Evolutionary conservation across 164 flowering plant species (phyloP).

Genomic region (Stephania yunnanensis): DNA sequence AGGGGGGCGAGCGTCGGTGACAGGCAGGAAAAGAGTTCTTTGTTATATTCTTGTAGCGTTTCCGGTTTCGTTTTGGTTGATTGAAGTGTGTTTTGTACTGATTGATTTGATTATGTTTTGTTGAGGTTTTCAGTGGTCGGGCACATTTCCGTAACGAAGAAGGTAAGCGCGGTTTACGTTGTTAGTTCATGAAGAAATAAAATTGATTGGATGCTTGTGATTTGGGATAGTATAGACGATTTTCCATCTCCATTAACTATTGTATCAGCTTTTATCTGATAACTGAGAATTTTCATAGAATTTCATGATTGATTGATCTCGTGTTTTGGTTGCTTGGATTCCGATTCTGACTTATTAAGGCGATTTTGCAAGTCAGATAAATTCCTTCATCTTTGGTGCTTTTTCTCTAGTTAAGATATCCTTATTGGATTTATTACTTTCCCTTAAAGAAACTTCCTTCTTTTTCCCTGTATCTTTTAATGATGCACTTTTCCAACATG

Average conservation of each 20-base stretch:
- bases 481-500: too few relatives aligned
- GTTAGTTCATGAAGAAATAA: neutral
- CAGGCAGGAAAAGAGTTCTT: constrained; percentile 39
- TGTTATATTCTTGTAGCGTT: neutral
- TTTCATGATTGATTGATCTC: too few relatives aligned
- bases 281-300: too few relatives aligned
- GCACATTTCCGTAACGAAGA: constrained; percentile 49
- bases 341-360: neutral
- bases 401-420: too few relatives aligned
- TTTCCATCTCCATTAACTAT: neutral
- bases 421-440: too few relatives aligned
- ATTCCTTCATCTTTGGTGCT: too few relatives aligned
- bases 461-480: too few relatives aligned
- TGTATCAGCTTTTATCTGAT: neutral
- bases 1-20: constrained; percentile 57
- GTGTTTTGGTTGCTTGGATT: neutral
- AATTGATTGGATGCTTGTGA: neutral
- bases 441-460: too few relatives aligned
- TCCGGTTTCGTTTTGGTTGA: neutral
- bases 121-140: constrained; percentile 48
- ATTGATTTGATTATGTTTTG: constrained; percentile 18
- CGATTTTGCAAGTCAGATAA: too few relatives aligned
- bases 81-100: constrained; percentile 7
- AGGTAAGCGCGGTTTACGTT: constrained; percentile 37
- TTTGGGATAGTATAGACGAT: neutral